phyloP scores from a whole-genome alignment of 2,329 filamentous ascomycete species.

The Thyridium curvatum region DNA sequence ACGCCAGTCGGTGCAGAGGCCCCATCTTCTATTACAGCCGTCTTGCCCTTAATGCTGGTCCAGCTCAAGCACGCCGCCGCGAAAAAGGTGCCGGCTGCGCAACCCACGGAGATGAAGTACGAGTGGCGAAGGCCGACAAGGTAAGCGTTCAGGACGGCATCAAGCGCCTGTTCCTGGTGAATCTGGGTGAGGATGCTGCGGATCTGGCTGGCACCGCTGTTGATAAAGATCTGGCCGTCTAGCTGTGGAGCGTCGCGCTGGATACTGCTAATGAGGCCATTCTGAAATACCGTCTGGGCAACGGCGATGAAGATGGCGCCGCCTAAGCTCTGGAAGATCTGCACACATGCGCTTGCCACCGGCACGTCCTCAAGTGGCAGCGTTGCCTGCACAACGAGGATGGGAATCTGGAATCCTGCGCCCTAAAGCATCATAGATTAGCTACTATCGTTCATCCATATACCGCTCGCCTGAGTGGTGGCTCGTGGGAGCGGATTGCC shows the following conservation, averaged over 20 bases:
- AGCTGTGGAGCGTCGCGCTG: constrained; percentile 4
- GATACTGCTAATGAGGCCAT: constrained; percentile 37
- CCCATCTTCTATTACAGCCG: no score
- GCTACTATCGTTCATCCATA: no score
- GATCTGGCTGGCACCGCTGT: constrained; percentile 6
- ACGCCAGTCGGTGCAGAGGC: no score
- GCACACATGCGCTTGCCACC: constrained; percentile 40
- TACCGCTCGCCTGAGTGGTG: no score
- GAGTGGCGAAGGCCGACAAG: background rate
- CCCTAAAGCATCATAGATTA: background rate
- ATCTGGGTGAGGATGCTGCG: background rate
- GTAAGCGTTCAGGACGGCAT: background rate
- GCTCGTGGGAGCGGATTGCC: no score
- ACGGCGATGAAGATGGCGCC: constrained; percentile 33
- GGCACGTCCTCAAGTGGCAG: constrained; percentile 39
- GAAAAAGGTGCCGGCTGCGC: background rate
- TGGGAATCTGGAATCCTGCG: constrained; percentile 34
- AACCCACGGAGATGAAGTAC: background rate
- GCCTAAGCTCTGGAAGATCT: constrained; percentile 58
- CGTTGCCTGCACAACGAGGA: constrained; percentile 43
- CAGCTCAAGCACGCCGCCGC: background rate
- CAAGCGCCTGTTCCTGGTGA: background rate
- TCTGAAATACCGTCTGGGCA: constrained; percentile 52
- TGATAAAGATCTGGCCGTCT: constrained; percentile 7
- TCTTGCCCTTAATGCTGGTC: constrained; percentile 2